Evolutionary conservation across 352 stramenopile species (phyloP).

Genomic region (Phytophthora niederhauseri): DNA sequence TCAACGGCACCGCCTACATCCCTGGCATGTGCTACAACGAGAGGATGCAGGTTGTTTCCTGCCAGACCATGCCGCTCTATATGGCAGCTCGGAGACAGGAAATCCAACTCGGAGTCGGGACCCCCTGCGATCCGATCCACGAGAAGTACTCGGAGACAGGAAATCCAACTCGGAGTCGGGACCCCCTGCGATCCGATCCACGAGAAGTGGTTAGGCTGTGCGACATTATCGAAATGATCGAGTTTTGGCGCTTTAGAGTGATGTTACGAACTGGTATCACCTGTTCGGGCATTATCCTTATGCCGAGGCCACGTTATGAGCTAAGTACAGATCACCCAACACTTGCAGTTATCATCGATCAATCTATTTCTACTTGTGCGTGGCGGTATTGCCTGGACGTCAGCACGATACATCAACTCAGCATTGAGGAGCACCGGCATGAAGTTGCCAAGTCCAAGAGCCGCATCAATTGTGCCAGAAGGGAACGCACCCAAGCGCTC

Average conservation of each 20-base stretch:
- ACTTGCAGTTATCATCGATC: not conserved
- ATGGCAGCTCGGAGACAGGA: constrained; percentile 26
- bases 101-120: constrained; percentile 28
- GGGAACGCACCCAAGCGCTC: not conserved
- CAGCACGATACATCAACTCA: not conserved
- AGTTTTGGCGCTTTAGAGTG: not conserved
- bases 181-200: constrained; percentile 20
- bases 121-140: constrained; percentile 21
- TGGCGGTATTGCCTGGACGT: not conserved
- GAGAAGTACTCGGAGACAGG: constrained; percentile 29
- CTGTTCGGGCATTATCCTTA: not conserved
- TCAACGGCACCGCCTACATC: not conserved
- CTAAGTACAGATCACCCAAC: not conserved
- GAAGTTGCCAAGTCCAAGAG: not conserved
- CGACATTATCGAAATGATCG: not conserved
- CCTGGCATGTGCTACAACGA: constrained; percentile 25
- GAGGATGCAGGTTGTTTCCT: constrained; percentile 30
- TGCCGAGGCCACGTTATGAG: not conserved
- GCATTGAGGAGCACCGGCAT: not conserved
- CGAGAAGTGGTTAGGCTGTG: constrained; percentile 39
- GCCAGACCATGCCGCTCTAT: constrained; percentile 7
- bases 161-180: constrained; percentile 31
- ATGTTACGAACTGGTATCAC: not conserved
- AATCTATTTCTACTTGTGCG: not conserved
- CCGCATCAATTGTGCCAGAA: not conserved